phyloP scores from a whole-genome alignment of 495 filamentous ascomycete species.

The Talaromyces liani region DNA sequence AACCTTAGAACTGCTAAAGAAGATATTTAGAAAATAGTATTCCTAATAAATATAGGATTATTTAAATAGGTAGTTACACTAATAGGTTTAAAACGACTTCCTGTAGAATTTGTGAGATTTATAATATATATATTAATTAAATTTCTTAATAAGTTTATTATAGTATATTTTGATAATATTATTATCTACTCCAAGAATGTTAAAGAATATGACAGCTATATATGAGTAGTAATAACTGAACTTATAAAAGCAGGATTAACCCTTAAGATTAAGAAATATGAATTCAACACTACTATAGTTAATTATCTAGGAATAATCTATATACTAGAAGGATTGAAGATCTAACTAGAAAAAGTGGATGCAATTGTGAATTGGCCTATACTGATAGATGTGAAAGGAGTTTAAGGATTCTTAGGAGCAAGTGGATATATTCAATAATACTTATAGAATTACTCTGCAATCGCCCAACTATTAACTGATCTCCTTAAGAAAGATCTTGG shows the following conservation, averaged over 20 bases:
- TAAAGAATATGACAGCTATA: slow-evolving; percentile 11
- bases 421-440: not conserved
- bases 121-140: slow-evolving; percentile 9
- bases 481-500: no score
- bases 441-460: no score
- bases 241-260: slow-evolving; percentile 8
- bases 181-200: slow-evolving; percentile 10
- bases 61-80: slow-evolving; percentile 14
- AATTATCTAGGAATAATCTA: slow-evolving; percentile 12
- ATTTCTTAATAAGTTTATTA: slow-evolving; percentile 12
- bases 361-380: slow-evolving; percentile 8
- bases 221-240: not conserved
- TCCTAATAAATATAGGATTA: no score
- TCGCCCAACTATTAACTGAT: no score
- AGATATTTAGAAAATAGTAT: no score
- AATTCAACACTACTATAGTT: slow-evolving; percentile 10
- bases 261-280: slow-evolving; percentile 13
- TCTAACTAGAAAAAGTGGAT: slow-evolving; percentile 12
- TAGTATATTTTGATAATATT: slow-evolving; percentile 13
- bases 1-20: no score
- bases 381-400: slow-evolving; percentile 9
- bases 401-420: no score
- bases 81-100: slow-evolving; percentile 14
- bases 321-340: slow-evolving; percentile 6
- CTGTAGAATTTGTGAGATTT: slow-evolving; percentile 11